These are phyloP conservation scores for Trichoderma endophyticum DNA, from an alignment of 2,329 filamentous ascomycete genomes.

Conservation along the genomic window DNA sequence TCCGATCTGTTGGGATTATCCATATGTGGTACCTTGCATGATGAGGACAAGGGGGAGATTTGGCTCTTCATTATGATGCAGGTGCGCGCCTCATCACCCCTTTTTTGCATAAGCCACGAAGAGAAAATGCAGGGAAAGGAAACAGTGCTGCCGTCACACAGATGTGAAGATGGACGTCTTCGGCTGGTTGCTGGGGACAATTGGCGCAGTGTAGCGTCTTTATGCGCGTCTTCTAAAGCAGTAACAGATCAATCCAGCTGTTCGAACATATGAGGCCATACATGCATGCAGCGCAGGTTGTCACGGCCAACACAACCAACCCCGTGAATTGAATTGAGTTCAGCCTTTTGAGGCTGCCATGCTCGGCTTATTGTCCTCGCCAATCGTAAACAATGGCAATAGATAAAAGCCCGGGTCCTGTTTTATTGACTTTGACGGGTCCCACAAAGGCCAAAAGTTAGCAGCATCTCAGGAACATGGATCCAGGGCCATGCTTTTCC, in stretches of 20 bases:
- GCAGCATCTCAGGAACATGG: background rate
- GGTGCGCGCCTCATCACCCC: background rate
- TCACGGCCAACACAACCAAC: background rate
- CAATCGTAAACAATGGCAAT: background rate
- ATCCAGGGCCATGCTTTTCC: background rate
- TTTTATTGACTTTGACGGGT: constrained; percentile 5
- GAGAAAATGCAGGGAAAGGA: background rate
- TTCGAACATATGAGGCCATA: background rate
- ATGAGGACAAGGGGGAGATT: too few species aligned
- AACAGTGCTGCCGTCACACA: background rate
- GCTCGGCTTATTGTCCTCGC: background rate
- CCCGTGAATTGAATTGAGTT: background rate
- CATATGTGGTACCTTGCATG: background rate
- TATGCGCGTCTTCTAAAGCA: background rate
- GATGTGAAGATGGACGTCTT: background rate
- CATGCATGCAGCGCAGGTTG: background rate
- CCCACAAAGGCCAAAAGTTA: background rate
- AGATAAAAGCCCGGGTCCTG: background rate
- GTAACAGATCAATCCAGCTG: background rate
- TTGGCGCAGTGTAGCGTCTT: background rate
- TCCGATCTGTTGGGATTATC: background rate
- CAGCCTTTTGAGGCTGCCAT: background rate
- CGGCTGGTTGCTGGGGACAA: background rate
- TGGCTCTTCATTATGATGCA: background rate
- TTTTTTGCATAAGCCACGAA: background rate